Evolutionary conservation across 345 rosid genomes (phyloP).

Genomic region (Corchorus capsularis): DNA sequence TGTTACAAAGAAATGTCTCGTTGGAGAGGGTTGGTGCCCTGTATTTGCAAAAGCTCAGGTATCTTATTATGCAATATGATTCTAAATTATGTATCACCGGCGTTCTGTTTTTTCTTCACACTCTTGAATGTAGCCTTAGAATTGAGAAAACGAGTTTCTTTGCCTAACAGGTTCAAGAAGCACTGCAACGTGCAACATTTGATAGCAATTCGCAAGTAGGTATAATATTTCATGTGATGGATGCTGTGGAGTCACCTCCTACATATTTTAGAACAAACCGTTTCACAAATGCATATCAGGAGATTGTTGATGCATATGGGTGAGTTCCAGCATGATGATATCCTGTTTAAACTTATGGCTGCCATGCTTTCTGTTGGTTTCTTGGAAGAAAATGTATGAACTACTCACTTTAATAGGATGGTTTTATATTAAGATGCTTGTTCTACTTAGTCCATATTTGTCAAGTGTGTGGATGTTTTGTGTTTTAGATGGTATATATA

Average conservation of each 20-base stretch:
- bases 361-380: slow-evolving; percentile 1
- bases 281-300: slow-evolving; percentile 91
- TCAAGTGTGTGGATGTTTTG: background rate
- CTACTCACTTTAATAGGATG: background rate
- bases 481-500: slow-evolving; percentile 5
- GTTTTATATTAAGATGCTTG: background rate
- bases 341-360: slow-evolving; percentile 7
- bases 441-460: background rate
- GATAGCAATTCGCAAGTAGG: slow-evolving; percentile 95
- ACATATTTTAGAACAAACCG: slow-evolving; percentile 86
- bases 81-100: background rate
- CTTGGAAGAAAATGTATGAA: background rate
- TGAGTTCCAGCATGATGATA: slow-evolving; percentile 39
- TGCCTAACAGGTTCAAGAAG: slow-evolving; percentile 82
- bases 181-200: slow-evolving; percentile 85
- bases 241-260: slow-evolving; percentile 86
- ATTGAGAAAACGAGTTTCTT: slow-evolving; percentile 23
- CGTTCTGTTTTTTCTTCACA: slow-evolving; percentile 13
- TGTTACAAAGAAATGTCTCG: slow-evolving; percentile 96
- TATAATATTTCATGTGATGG: slow-evolving; percentile 90
- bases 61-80: slow-evolving; percentile 23
- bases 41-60: slow-evolving; percentile 87
- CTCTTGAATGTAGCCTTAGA: slow-evolving; percentile 13
- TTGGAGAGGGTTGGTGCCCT: slow-evolving; percentile 99
- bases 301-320: slow-evolving; percentile 99